Conservation (phyloP, 768 basidiomycete species). For the Suillus variegatus region DNA sequence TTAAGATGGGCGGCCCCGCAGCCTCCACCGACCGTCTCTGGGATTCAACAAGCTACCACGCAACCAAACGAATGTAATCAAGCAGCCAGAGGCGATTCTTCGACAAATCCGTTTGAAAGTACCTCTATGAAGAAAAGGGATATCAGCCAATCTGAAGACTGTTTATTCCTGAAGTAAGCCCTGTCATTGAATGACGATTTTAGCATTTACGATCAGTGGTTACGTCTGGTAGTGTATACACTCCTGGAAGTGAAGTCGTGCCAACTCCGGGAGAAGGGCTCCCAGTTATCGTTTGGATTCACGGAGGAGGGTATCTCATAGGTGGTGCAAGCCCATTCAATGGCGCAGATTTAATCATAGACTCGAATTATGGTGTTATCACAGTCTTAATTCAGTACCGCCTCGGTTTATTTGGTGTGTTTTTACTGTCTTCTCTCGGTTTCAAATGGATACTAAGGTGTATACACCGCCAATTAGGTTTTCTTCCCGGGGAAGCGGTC, state of each 20-base stretch:
- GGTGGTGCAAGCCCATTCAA: slow-evolving; percentile 19
- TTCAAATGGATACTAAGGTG: not conserved
- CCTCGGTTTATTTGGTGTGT: slow-evolving; percentile 33
- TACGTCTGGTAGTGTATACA: slow-evolving; percentile 26
- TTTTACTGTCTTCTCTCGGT: not conserved
- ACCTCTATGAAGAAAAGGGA: slow-evolving; percentile 14
- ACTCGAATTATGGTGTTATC: slow-evolving; percentile 27
- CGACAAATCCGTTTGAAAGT: slow-evolving; percentile 27
- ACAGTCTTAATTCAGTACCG: slow-evolving; percentile 35
- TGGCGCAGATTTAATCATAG: slow-evolving; percentile 27
- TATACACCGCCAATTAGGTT: slow-evolving; percentile 29
- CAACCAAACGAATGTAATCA: slow-evolving; percentile 34
- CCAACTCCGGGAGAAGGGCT: slow-evolving; percentile 12
- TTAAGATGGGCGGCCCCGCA: slow-evolving; percentile 33
- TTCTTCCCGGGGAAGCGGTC: slow-evolving; percentile 44
- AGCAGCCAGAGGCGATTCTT: slow-evolving; percentile 26
- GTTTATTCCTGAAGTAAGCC: slow-evolving; percentile 32
- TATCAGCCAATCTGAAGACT: slow-evolving; percentile 27
- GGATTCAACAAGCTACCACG: slow-evolving; percentile 27
- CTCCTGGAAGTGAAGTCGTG: slow-evolving; percentile 22
- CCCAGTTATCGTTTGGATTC: slow-evolving; percentile 37
- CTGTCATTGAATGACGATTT: not conserved
- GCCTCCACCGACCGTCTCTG: slow-evolving; percentile 19
- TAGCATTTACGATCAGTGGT: not conserved
- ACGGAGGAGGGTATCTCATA: slow-evolving; percentile 35